phyloP scores from a whole-genome alignment of 2,329 filamentous ascomycete genomes.

The Cytospora leucostoma region DNA sequence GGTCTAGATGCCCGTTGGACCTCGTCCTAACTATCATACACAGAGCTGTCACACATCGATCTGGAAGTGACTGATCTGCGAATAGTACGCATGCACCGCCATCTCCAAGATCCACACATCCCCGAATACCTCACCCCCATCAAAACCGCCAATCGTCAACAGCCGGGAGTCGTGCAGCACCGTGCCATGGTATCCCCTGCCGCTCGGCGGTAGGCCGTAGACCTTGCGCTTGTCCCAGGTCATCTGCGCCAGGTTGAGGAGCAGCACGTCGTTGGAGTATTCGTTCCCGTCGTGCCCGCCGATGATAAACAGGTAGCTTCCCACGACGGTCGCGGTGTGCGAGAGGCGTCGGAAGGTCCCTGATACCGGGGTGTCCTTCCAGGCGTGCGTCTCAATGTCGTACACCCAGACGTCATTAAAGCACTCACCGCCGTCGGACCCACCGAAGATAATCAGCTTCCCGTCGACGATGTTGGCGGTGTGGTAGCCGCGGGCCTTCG shows the following conservation, averaged over 20 bases:
- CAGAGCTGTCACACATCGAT: slow-evolving; percentile 59
- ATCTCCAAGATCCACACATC: slow-evolving; percentile 69
- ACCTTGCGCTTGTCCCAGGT: slow-evolving; percentile 69
- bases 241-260: slow-evolving; percentile 72
- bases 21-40: not conserved
- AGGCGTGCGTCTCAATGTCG: slow-evolving; percentile 63
- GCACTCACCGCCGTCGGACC: slow-evolving; percentile 70
- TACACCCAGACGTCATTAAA: slow-evolving; percentile 75
- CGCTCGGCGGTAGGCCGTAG: slow-evolving; percentile 63
- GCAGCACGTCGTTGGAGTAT: slow-evolving; percentile 68
- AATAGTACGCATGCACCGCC: slow-evolving; percentile 71
- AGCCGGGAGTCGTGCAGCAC: slow-evolving; percentile 67
- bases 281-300: slow-evolving; percentile 71
- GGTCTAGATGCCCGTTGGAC: not conserved
- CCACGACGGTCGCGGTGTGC: slow-evolving; percentile 69
- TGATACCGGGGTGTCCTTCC: slow-evolving; percentile 61
- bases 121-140: slow-evolving; percentile 67
- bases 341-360: slow-evolving; percentile 65
- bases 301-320: slow-evolving; percentile 69
- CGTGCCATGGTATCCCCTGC: slow-evolving; percentile 67
- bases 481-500: slow-evolving; percentile 69
- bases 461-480: slow-evolving; percentile 72
- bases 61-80: slow-evolving; percentile 71
- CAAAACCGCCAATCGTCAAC: slow-evolving; percentile 66
- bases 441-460: slow-evolving; percentile 72